Conservation (phyloP, 139 green algal genomes). For the Edaphochlamys debaryana region DNA sequence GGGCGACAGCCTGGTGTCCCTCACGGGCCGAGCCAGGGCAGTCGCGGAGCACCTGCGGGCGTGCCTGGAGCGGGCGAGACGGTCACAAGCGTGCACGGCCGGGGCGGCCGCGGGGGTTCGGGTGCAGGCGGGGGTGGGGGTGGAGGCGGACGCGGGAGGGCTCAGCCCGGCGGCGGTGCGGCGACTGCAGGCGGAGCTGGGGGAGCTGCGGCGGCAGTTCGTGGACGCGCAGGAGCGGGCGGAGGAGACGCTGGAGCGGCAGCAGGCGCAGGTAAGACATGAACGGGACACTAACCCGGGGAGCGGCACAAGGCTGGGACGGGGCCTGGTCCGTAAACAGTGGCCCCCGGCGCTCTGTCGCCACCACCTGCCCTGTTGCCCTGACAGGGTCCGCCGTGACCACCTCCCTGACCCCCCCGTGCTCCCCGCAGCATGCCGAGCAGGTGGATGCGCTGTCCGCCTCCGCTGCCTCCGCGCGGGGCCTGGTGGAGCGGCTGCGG, state of each 20-base stretch:
- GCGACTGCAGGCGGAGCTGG: conserved; percentile 6
- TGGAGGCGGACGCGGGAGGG: no score
- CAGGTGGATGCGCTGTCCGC: background rate
- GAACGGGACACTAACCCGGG: no score
- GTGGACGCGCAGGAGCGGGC: conserved; percentile 19
- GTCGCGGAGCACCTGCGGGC: background rate
- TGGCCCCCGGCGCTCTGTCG: no score
- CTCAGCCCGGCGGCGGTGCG: background rate
- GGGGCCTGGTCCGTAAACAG: no score
- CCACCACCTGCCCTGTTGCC: no score
- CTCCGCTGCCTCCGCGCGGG: background rate
- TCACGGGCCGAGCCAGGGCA: background rate
- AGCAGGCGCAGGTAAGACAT: conserved; percentile 10
- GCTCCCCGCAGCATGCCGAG: background rate
- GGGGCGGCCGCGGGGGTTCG: no score
- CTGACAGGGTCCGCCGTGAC: no score
- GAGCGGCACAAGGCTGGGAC: no score
- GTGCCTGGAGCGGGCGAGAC: conserved; percentile 16
- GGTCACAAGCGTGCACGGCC: no score
- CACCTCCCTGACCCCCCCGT: no score
- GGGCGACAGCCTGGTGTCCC: background rate
- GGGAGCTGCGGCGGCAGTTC: background rate
- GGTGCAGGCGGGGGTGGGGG: no score
- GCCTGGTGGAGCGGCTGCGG: background rate
- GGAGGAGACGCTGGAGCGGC: conserved; percentile 5